A percentile compares a stretch with the other conserved stretches of the same genome.
phyloP scores from a whole-genome alignment of 768 basidiomycete genomes.

The Galerina marginata region DNA sequence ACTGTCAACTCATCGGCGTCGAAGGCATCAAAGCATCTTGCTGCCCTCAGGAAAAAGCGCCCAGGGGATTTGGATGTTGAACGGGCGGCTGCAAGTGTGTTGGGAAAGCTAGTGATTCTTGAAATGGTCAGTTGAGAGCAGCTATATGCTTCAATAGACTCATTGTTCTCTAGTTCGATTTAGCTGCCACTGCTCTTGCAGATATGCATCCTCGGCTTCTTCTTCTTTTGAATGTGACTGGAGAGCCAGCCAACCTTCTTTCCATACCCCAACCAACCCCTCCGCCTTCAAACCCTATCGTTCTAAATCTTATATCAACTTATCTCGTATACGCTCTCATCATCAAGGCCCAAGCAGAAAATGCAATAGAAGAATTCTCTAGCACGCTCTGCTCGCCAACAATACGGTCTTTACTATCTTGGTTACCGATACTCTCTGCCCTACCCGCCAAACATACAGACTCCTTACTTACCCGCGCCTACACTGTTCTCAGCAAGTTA shows the following conservation, averaged over 20 bases:
- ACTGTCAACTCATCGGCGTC: slow-evolving; percentile 41
- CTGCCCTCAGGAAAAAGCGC: slow-evolving; percentile 47
- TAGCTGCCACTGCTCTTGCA: slow-evolving; percentile 48
- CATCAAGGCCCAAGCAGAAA: slow-evolving; percentile 17
- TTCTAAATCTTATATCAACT: slow-evolving; percentile 62
- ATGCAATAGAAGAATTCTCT: slow-evolving; percentile 24
- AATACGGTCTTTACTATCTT: slow-evolving; percentile 49
- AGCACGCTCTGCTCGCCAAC: slow-evolving; percentile 20
- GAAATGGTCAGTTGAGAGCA: slow-evolving; percentile 65
- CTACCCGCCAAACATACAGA: slow-evolving; percentile 62
- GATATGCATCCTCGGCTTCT: slow-evolving; percentile 53
- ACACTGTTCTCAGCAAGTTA: slow-evolving; percentile 56
- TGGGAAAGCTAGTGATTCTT: slow-evolving; percentile 68
- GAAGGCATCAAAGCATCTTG: slow-evolving; percentile 50
- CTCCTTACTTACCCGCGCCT: slow-evolving; percentile 61
- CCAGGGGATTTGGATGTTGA: slow-evolving; percentile 69
- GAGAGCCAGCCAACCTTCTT: slow-evolving; percentile 30
- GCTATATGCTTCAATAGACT: background rate
- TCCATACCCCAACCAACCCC: slow-evolving; percentile 48
- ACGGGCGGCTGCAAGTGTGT: slow-evolving; percentile 69
- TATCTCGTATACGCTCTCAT: slow-evolving; percentile 63
- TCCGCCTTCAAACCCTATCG: slow-evolving; percentile 30
- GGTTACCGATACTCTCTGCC: slow-evolving; percentile 51
- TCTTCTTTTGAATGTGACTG: slow-evolving; percentile 30
- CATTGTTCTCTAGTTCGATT: slow-evolving; percentile 51